Evolutionary conservation across 345 rosid genomes (phyloP), one percentile per base, ranked within the genome.

Genomic region (Brassica cretica): DNA sequence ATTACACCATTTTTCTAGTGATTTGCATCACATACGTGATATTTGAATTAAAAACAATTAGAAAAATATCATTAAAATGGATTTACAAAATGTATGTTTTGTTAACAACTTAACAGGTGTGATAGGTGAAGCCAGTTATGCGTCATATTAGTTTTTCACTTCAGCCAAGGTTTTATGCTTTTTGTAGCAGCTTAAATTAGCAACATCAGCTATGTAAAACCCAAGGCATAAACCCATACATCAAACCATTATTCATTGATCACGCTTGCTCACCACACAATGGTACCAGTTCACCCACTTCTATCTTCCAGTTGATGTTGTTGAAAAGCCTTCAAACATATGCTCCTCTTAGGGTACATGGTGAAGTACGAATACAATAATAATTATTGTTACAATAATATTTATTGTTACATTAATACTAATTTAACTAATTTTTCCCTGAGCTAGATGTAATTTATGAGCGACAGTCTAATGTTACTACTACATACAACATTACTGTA

Each of bases 201-300:
- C 96, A 93, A 81, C 98, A 93, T 71, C 98, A 93, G 79, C 89
- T 89, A 51, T 93, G 98, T 81, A 93, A 85, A 93, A 90, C 78
- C 98, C 98, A 35, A 85, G 93, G 80, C 79, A 4, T 89, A 55
- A 90, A 93, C 76, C 98, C 98, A 70, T 96, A 93, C 76, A 93
- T 90, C 53, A 90, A 93, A 80, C 90, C 98, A 18, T 89, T 93
- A 39, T 93, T 93, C 76, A 80, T 75, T 68, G 98, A 93, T 83
- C 95, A 90, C 84, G 80, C 88, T 49, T 91, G 97, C 65, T 73
- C 77, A 71, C 84, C 90, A 9, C 65, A 89, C 14, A 93, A 93
- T 65, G 96, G 94, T 59, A 86, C 93, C 67, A 89, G 87, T 35
- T 83, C 91, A 69, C 87, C 85, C 14, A 84, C 94, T 46, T 89